Evolutionary conservation across 305 asterid genomes (phyloP).

Genomic region (Fraxinus platypoda): DNA sequence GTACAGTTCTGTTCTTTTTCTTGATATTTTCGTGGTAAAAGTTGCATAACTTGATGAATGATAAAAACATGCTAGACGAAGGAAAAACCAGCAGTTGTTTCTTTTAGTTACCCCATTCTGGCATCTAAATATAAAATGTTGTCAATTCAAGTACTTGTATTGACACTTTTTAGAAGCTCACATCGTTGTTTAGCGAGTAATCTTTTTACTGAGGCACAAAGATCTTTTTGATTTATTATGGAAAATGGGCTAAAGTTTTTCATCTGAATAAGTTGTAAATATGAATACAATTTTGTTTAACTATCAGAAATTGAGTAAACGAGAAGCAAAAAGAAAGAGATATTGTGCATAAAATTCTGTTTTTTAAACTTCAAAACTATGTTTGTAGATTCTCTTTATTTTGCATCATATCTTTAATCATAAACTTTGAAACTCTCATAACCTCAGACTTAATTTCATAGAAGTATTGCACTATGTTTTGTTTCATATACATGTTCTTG

Average conservation of each 20-base stretch:
- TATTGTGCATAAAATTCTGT: not conserved
- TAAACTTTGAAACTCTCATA: not conserved
- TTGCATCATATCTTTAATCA: not conserved
- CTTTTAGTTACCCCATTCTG: not conserved
- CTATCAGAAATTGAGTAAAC: slow-evolving; percentile 1
- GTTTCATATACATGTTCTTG: not conserved
- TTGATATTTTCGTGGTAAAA: not conserved
- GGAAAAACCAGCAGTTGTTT: not conserved
- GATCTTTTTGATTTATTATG: not conserved
- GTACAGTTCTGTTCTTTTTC: not conserved
- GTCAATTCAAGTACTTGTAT: not conserved
- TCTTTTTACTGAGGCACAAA: no score
- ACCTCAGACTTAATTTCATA: not conserved
- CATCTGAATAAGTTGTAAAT: not conserved
- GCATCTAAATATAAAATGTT: not conserved
- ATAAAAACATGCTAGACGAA: not conserved
- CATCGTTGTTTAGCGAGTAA: no score
- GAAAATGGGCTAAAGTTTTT: not conserved
- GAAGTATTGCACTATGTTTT: not conserved
- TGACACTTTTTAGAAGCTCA: not conserved
- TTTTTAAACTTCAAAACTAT: not conserved
- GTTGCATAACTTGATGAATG: not conserved
- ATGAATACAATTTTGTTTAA: not conserved
- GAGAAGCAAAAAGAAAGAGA: not conserved
- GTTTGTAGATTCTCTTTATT: not conserved